Base-by-base conservation (phyloP, 1,284 basidiomycete species). In the Anthracocystis setariae region DNA sequence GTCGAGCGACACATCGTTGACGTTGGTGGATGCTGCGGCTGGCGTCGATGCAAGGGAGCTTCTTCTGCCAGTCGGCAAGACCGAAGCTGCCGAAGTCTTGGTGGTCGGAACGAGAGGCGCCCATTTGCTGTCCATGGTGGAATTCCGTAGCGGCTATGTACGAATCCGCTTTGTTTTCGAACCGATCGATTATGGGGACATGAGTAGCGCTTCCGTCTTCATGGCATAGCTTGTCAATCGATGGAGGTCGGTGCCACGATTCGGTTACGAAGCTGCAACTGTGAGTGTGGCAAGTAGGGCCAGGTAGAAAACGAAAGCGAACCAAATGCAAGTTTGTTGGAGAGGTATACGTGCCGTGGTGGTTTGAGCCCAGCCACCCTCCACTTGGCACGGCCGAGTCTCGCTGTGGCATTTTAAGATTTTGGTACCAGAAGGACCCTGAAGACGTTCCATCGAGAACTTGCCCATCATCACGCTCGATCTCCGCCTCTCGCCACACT, bases 21-120 rank as follows among this genome's bases (percentile, higher is more conserved):
- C 58, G 7, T 59, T 40, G 37, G 20, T 33, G 8, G 52, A 50
- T 0, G 58, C 24, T 32, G 54, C 18, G 5, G 40, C 37, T 1
- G 50, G 24, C 29, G 52, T 42, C 17, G 43, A 44, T 46, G 47
- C 52, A 5, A 53, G 51, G 10, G 29, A 45, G 38, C 47, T 68
- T 17, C 33, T 18, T 32, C 59, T 23, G 8, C 46, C 65, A 7
- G 13, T 38, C 1, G 57, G 12, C 13, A 52, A 3, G n/a, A 20
- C 37, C 10, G 29, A 8, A 3, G 57, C 32, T 12, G 37, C 17
- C 18, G 58, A 50, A 27, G 46, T 50, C 37, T 60, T 59, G 20
- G 62, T 32, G 3, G 68, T 67, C 1, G 69, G 69, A n/a, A 67
- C 63, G 5, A 72, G 69, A 18, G 69, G 69, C 15, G 69, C 69